Evolutionary conservation across 2,329 filamentous ascomycete genomes (phyloP).

Genomic region (Trichoderma sp.): DNA sequence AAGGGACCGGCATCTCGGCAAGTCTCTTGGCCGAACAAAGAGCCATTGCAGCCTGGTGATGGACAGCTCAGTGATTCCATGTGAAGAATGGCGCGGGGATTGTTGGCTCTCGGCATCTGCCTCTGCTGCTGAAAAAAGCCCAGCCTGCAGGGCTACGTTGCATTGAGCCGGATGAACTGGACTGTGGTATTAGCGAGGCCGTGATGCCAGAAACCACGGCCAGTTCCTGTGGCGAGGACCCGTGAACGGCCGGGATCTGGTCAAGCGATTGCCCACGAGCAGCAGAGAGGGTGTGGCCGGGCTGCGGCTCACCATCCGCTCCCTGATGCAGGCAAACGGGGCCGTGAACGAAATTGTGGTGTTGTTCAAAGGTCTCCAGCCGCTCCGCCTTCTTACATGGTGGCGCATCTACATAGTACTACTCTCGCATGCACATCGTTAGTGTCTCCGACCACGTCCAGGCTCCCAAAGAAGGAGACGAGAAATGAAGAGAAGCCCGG

Average conservation of each 20-base stretch:
- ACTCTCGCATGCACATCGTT: not conserved
- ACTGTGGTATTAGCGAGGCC: not conserved
- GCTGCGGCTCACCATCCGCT: not conserved
- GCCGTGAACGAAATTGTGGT: not conserved
- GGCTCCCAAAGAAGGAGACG: not conserved
- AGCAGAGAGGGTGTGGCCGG: not conserved
- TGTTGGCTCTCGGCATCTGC: not conserved
- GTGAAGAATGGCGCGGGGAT: not conserved
- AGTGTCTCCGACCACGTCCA: not conserved
- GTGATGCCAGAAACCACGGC: not conserved
- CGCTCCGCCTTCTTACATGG: not conserved
- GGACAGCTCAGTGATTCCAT: not conserved
- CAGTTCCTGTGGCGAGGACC: not conserved
- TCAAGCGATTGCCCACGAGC: not conserved
- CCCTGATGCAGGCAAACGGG: constrained; percentile 3
- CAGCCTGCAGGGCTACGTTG: not conserved
- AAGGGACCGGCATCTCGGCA: constrained; percentile 1
- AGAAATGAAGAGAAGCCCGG: not conserved
- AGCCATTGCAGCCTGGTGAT: not conserved
- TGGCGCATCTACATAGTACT: not conserved
- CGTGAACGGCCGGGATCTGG: not conserved
- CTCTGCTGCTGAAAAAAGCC: not conserved
- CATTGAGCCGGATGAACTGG: not conserved
- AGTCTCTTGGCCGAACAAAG: not conserved
- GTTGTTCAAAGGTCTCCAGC: not conserved